Evolutionary conservation across 768 basidiomycete species (phyloP), one percentile per base, ranked within the genome.

Genomic region (Chiua virens): DNA sequence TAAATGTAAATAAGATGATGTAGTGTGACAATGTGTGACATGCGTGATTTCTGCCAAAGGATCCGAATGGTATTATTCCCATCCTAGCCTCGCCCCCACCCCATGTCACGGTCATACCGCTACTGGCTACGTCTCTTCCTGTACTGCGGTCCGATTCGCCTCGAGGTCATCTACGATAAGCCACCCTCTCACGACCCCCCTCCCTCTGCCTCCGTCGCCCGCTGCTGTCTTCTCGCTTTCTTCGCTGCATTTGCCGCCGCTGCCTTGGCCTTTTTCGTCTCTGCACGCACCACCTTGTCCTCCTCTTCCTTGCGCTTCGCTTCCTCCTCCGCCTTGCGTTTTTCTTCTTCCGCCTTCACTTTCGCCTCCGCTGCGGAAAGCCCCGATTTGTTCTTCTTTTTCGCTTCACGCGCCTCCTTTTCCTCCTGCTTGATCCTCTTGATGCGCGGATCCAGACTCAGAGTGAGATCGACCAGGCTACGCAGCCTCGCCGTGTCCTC

Each of bases 381-480:
- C 49, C 67, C 72, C 57, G 69, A 68, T 69, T 77, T 74, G 65
- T 62, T 67, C 72, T 81, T 81, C 76, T 92, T 94, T 78, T 97
- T 98, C 34, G 90, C 89, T 62, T 94, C 93, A 11, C 93, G 79
- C 1, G 90, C 90, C 55, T 89, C 92, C 70, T 98, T 98, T 73
- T 98, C 96, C 66, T 96, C 84, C 60, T 91, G 89, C 71, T 94
- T 96, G 79, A 97, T 94, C 49, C 92, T 80, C 75, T 93, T 98
- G 78, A 99, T 97, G 56, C 96, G 89, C 22, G 96, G 96, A 69
- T 99, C 96, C 50, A 85, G 70, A 57, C 75, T 78, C 63, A 97
- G 80, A 21, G 91, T 83, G 49, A 87, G 73, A 75, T 98, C 96
- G 44, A 99, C 93, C 22, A 99, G 75, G 23, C 76, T 76, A 47